Evolutionary conservation across 2,329 filamentous ascomycete species (phyloP).

Genomic region (Dactylellina haptotyla): DNA sequence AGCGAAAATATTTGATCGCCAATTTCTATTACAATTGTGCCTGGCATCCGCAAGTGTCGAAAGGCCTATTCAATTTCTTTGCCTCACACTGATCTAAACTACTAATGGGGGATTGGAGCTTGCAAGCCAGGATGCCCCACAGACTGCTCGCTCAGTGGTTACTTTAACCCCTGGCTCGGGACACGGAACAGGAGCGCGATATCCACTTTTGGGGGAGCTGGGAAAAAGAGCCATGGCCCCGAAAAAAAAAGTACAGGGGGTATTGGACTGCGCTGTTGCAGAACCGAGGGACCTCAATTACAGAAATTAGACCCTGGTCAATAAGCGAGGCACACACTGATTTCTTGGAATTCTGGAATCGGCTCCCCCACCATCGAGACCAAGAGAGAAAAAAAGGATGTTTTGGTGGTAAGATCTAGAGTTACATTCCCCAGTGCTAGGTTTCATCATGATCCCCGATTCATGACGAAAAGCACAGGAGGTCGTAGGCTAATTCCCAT

Average conservation of each 20-base stretch:
- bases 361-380: slow-evolving; percentile 40
- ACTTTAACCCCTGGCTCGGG: slow-evolving; percentile 25
- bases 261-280: slow-evolving; percentile 38
- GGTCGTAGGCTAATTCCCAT: slow-evolving; percentile 29
- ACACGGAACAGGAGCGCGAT: slow-evolving; percentile 29
- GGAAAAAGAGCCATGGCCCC: slow-evolving; percentile 12
- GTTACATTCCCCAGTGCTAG: slow-evolving; percentile 44
- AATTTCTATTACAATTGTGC: slow-evolving; percentile 43
- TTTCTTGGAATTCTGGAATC: slow-evolving; percentile 54
- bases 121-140: slow-evolving; percentile 19
- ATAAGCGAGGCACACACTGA: slow-evolving; percentile 50
- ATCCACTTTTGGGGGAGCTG: slow-evolving; percentile 20
- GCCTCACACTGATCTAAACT: slow-evolving; percentile 44
- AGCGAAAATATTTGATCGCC: slow-evolving; percentile 52
- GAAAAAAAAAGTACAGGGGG: slow-evolving; percentile 38
- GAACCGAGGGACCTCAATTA: slow-evolving; percentile 52
- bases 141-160: slow-evolving; percentile 19
- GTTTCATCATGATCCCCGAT: slow-evolving; percentile 43
- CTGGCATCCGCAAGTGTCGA: slow-evolving; percentile 34
- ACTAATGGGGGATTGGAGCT: slow-evolving; percentile 1
- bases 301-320: slow-evolving; percentile 34
- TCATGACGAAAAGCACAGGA: slow-evolving; percentile 51
- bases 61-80: slow-evolving; percentile 43
- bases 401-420: slow-evolving; percentile 29
- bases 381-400: not conserved